These are phyloP conservation scores for Podospora pseudoanserina DNA, from an alignment of 495 filamentous ascomycete genomes.

Conservation along the genomic window DNA sequence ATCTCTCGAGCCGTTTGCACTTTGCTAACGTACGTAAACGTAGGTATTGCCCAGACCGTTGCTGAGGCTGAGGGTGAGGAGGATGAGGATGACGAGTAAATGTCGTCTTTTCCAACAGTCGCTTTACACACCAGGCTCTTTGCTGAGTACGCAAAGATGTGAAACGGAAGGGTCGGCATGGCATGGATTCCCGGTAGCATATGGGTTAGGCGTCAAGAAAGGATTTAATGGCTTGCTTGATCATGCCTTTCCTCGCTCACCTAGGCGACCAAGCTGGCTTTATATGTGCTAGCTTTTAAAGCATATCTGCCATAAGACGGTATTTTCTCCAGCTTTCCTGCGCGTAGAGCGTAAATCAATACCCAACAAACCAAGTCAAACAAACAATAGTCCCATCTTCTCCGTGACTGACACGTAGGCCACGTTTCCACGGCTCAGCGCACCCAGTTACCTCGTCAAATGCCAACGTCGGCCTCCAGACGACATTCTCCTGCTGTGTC, in stretches of 20 bases:
- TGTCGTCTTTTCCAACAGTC: slow-evolving; percentile 2
- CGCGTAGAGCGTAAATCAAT: neutral
- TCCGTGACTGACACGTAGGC: neutral
- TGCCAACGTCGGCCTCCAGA: too few species aligned
- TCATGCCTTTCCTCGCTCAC: slow-evolving; percentile 25
- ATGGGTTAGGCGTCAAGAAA: slow-evolving; percentile 40
- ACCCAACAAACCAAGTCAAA: neutral
- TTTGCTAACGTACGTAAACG: slow-evolving; percentile 8
- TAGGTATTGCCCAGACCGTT: slow-evolving; percentile 68
- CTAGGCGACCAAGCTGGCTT: slow-evolving; percentile 9
- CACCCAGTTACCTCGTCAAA: too few species aligned
- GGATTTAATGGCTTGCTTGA: slow-evolving; percentile 36
- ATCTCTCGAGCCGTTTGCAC: neutral
- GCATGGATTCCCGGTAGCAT: slow-evolving; percentile 38
- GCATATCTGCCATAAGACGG: neutral
- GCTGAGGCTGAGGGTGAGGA: slow-evolving; percentile 69
- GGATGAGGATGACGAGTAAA: slow-evolving; percentile 57
- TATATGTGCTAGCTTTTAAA: neutral
- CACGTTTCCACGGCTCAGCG: too few species aligned
- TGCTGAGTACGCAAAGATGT: neutral
- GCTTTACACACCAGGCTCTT: slow-evolving; percentile 7
- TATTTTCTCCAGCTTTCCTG: neutral
- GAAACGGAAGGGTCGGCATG: slow-evolving; percentile 19
- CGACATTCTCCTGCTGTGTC: too few species aligned
- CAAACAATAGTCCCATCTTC: neutral